phyloP scores from a whole-genome alignment of 129 eudicot species.

The Flaveria trinervia region DNA sequence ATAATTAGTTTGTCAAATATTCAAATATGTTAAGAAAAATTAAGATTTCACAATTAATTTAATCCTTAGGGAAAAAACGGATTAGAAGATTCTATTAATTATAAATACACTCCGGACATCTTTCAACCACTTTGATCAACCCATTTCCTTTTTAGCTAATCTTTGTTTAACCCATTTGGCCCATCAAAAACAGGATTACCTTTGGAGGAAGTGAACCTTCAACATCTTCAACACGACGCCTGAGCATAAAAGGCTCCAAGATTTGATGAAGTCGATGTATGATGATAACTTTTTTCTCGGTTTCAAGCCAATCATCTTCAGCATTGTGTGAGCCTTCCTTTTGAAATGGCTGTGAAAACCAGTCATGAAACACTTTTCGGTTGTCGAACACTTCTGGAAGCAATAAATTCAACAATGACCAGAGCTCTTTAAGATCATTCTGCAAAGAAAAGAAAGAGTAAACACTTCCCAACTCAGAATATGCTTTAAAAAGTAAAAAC shows the following conservation, averaged over 20 bases:
- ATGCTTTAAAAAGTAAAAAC: slow-evolving; percentile 2
- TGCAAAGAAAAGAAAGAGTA: slow-evolving; percentile 36
- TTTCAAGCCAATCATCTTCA: slow-evolving; percentile 99
- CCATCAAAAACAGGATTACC: slow-evolving; percentile 47
- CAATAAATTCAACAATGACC: slow-evolving; percentile 89
- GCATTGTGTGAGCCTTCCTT: slow-evolving; percentile 72
- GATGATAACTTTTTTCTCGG: slow-evolving; percentile 94
- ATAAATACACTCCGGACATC: neutral
- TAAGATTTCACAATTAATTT: neutral
- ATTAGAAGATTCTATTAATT: neutral
- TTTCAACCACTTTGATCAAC: neutral
- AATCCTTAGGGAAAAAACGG: neutral
- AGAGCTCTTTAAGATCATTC: slow-evolving; percentile 98
- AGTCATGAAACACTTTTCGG: slow-evolving; percentile 94
- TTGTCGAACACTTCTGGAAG: slow-evolving; percentile 99
- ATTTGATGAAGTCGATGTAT: slow-evolving; percentile 98
- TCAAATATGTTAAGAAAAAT: neutral
- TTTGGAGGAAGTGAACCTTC: slow-evolving; percentile 99
- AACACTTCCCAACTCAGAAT: slow-evolving; percentile 15
- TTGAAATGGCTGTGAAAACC: slow-evolving; percentile 98
- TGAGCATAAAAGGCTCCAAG: slow-evolving; percentile 96
- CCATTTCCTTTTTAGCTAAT: neutral
- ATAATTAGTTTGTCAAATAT: neutral
- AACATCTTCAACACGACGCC: slow-evolving; percentile 99
- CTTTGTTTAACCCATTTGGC: neutral